Evolutionary conservation across 306 rosid species (phyloP).

Genomic region (Carpinus fangiana): DNA sequence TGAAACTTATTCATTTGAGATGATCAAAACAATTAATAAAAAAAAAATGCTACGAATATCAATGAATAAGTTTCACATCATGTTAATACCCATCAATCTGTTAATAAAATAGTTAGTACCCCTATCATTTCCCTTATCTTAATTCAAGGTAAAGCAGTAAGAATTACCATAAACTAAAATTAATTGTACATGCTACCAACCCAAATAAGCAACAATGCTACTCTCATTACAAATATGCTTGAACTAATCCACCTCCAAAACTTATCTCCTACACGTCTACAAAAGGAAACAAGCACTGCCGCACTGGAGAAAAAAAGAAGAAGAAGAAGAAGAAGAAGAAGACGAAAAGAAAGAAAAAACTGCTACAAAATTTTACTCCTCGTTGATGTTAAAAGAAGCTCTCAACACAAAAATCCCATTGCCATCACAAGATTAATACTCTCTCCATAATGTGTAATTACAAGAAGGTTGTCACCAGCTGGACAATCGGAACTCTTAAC

Average conservation of each 20-base stretch:
- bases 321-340: neutral
- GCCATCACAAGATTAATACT: slow-evolving; percentile 15
- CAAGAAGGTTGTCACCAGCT: slow-evolving; percentile 12
- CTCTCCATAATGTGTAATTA: slow-evolving; percentile 16
- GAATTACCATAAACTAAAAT: neutral
- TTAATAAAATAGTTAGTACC: too few relatives aligned
- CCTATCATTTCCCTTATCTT: neutral
- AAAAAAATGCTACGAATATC: too few relatives aligned
- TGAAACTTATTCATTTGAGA: too few relatives aligned
- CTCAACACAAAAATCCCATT: slow-evolving; percentile 22
- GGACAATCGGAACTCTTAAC: slow-evolving; percentile 4
- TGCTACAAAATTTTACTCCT: slow-evolving; percentile 33
- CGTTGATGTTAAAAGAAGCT: slow-evolving; percentile 8
- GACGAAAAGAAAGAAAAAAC: slow-evolving; percentile 27
- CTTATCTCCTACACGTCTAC: slow-evolving; percentile 1
- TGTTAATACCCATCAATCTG: too few relatives aligned
- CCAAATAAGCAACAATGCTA: neutral
- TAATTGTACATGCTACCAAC: neutral
- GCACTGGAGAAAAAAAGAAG: neutral
- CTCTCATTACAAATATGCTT: neutral
- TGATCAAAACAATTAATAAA: too few relatives aligned
- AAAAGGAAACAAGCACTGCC: too few relatives aligned
- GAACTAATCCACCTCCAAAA: neutral
- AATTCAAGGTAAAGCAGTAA: neutral
- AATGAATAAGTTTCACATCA: too few relatives aligned